Percentiles rank a stretch among this genome's conserved stretches.
phyloP scores from a whole-genome alignment of 192 early-diverging fungal genomes.

The Gigaspora rosea region DNA sequence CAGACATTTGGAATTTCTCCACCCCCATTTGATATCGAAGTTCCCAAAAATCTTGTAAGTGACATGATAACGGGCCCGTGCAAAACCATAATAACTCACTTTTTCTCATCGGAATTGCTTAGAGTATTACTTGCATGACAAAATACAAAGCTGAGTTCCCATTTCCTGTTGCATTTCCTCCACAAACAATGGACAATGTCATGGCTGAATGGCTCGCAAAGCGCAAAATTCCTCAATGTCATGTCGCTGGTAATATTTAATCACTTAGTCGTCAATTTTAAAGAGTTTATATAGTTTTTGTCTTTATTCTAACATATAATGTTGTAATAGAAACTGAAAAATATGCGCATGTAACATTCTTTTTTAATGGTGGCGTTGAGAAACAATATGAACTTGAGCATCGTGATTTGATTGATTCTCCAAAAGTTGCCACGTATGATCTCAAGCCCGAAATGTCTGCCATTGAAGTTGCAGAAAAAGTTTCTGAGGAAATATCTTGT shows the following conservation, averaged over 20 bases:
- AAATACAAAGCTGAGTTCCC: conserved; percentile 98
- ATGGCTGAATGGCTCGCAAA: conserved; percentile 96
- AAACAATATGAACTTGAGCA: conserved; percentile 87
- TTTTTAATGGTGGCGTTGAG: conserved; percentile 99
- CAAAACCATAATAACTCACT: conserved; percentile 8
- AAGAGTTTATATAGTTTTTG: not conserved
- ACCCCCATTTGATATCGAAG: conserved; percentile 77
- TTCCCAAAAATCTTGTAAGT: conserved; percentile 75
- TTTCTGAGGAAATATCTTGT: conserved; percentile 75
- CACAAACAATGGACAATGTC: conserved; percentile 97
- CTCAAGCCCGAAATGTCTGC: conserved; percentile 95
- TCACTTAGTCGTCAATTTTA: not conserved
- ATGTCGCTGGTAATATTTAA: conserved; percentile 68
- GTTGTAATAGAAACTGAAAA: conserved; percentile 92
- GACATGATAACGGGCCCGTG: not conserved
- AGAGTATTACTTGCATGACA: conserved; percentile 91
- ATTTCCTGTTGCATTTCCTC: conserved; percentile 94
- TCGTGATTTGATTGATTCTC: conserved; percentile 87
- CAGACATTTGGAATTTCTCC: conserved; percentile 86
- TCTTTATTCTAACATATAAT: not conserved
- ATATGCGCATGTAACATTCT: conserved; percentile 99
- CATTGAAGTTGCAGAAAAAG: conserved; percentile 83
- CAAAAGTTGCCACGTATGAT: conserved; percentile 98
- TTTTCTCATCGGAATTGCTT: not conserved
- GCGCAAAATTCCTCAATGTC: conserved; percentile 85